Base-by-base conservation (phyloP, 2,329 filamentous ascomycete genomes). In the Penicillium sp. region DNA sequence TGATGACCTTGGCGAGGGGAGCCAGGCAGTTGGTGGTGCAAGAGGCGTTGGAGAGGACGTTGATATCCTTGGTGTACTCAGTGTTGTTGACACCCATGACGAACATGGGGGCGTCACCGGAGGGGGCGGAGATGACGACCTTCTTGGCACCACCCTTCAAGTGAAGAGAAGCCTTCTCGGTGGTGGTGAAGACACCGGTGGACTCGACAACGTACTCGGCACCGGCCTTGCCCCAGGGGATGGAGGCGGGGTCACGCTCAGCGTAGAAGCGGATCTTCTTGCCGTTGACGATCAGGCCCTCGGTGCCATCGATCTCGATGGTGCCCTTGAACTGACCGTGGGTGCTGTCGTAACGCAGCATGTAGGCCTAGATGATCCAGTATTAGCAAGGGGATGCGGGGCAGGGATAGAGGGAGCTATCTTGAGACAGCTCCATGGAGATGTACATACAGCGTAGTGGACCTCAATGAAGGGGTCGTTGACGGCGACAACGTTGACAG, bases 1-100 rank as follows among this genome's bases (percentile, higher is more conserved):
- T 84, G 84, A 99, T 87, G 76, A 98, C 92, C 90, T 98, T 99
- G 84, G 95, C 95, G 67, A 99, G 90, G 78, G 95, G 95, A 80
- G 95, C 95, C 81, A 99, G 84, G 89, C 95, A 98, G 91, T 99
- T 99, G 86, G 95, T 98, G 80, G 95, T 99, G 91, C 95, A 98
- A 71, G 95, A 98, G 73, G 95, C 95, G 85, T 99, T 99, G 83
- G 95, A 98, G 84, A 98, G 91, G 79, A 99, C 89, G 73, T 91
- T 83, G 79, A 95, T 86, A 78, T 90, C 90, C 78, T 89, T 88
- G 80, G 90, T 93, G 89, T 98, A 98, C 73, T 81, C 85, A 79
- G 93, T 86, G 82, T 98, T 85, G 87, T 98, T 99, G 84, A 99
- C 95, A 78, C 95, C 95, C 88, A 97, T 96, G 78, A 99, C 95